phyloP scores from a whole-genome alignment of 441 rosid species.

The Rhodomyrtus psidioides region DNA sequence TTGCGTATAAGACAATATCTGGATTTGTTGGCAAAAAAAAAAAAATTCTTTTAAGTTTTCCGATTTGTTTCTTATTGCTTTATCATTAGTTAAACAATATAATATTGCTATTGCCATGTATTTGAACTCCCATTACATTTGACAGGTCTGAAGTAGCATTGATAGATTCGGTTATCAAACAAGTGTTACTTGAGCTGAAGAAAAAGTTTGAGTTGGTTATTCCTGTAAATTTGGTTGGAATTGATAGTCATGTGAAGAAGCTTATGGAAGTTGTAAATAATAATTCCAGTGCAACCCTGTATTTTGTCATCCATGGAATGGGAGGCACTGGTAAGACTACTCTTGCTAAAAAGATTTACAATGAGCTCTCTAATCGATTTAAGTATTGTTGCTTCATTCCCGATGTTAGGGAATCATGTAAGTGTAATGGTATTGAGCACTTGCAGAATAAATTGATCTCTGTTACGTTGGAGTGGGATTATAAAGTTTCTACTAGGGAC shows the following conservation, averaged over 20 bases:
- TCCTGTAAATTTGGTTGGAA: background rate
- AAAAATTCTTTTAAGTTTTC: background rate
- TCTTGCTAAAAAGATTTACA: background rate
- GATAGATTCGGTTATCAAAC: accelerated
- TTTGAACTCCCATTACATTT: background rate
- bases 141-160: background rate
- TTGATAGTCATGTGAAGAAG: background rate
- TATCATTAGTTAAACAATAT: background rate
- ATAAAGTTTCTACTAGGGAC: no score
- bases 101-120: accelerated
- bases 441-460: no score
- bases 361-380: no score
- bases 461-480: no score
- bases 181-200: background rate
- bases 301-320: background rate
- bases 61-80: background rate
- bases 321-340: background rate
- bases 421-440: no score
- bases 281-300: background rate
- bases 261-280: accelerated
- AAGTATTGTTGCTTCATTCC: no score
- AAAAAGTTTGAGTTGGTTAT: background rate
- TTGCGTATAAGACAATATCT: background rate
- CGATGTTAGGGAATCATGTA: no score
- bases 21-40: background rate